Base-by-base conservation (phyloP, 1,284 basidiomycete species). In the Salmacisia buchloeana region DNA sequence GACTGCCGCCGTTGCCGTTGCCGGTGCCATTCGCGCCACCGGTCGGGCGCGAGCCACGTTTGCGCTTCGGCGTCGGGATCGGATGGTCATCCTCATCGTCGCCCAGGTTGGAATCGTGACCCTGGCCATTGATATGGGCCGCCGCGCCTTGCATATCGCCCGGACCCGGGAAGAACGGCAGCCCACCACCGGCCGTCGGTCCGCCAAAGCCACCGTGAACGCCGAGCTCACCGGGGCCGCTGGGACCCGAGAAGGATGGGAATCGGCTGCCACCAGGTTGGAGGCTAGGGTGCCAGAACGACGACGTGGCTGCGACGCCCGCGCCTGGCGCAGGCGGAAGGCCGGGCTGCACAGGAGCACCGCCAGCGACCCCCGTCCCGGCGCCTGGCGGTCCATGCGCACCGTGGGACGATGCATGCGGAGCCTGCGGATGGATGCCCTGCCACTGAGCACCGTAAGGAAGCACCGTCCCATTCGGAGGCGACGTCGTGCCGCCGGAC, bases 21-120 rank as follows among this genome's bases (percentile, higher is more conserved):
- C 35, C 35, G 35, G 18, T n/a, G 41, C 41, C 41, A 21, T n/a
- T 7, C 18, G 6, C 41, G 41, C 10, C 36, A 10, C 36, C 10
- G 10, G 10, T n/a, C 36, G 12, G 36, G 10, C 49, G 49, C 12
- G 49, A 54, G 15, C 49, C 49, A 12, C 49, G 49, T 31, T 54
- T 54, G 1, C 49, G 49, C 31, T 54, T 54, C 29, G 49, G 49
- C 31, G n/a, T n/a, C n/a, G 49, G 49, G 6, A 54, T 12, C 23
- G 49, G 49, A 15, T 54, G n/a, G 29, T 54, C 49, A 12, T 54
- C 49, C 27, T 54, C 49, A 31, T 54, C 49, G 27, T 54, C 49
- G 29, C 49, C 49, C 49, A 54, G 29, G 27, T 54, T 54, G 29
- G 49, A 54, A n/a, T 54, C 49, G 15, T 25, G 25, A 18, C 49